A percentile compares a stretch with the other conserved stretches of the same genome.
These are phyloP conservation scores for Fomitopsis palustris DNA, from an alignment of 1,284 basidiomycete genomes.

Conservation along the genomic window DNA sequence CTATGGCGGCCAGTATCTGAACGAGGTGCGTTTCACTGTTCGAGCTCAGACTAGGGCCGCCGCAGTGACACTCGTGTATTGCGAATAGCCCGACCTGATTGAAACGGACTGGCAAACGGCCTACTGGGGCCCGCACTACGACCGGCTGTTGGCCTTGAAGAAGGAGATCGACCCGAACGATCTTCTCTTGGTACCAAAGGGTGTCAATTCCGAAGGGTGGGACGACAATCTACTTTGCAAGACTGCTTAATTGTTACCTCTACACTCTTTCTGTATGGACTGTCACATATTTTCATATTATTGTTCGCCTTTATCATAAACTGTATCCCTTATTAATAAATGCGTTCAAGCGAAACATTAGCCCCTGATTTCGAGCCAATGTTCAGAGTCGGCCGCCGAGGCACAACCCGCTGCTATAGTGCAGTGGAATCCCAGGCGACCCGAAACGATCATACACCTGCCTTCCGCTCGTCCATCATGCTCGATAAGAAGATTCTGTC, in stretches of 20 bases:
- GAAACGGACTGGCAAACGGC: background rate
- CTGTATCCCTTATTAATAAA: too few species aligned
- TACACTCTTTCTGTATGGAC: background rate
- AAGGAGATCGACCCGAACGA: background rate
- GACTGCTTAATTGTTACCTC: background rate
- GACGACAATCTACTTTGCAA: background rate
- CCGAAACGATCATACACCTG: too few species aligned
- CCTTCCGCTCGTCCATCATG: too few species aligned
- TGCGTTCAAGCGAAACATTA: too few species aligned
- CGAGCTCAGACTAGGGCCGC: background rate
- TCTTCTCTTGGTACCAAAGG: background rate
- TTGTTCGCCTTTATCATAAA: too few species aligned
- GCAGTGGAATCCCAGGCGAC: too few species aligned
- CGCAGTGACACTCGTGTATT: background rate
- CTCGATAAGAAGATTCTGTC: too few species aligned
- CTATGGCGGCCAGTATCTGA: background rate
- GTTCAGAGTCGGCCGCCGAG: too few species aligned
- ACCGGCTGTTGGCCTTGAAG: background rate
- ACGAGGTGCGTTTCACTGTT: background rate
- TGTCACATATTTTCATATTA: too few species aligned
- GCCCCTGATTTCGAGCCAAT: too few species aligned
- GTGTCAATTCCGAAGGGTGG: background rate
- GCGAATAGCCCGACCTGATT: background rate
- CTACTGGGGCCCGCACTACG: background rate
- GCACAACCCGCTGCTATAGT: too few species aligned